Base-by-base conservation (phyloP, 2,329 filamentous ascomycete genomes). In the Penicillium digitatum region DNA sequence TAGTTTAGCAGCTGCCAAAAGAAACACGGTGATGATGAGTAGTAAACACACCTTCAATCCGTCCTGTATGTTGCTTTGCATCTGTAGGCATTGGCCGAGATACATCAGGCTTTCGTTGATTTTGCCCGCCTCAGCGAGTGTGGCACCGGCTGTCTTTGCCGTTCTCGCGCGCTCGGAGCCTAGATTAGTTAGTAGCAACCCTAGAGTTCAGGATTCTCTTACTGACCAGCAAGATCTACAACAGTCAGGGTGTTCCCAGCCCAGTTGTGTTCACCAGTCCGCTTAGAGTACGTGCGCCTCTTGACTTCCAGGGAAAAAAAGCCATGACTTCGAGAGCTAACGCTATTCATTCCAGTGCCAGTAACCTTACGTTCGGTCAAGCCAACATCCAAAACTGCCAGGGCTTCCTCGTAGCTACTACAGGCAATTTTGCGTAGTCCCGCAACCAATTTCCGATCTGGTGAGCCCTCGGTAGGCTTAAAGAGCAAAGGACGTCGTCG, bases 101-200 rank as follows among this genome's bases (percentile, higher is more conserved):
- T 96, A 97, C 94, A 99, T 99, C 69, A 99, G 78, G 68, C 90
- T 95, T 73, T 96, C 92, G 68, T 99, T 99, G 71, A 99, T 99
- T 76, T 97, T 97, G 50, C 94, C 94, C 34, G 93, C 94, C 76
- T 99, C 94, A 0, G 89, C 93, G 14, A 99, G 82, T 0, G 93
- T 96, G 4, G 90, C 87, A 12, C 94, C 94, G 0, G 91, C 89
- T 0, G 94, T 97, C 79, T 96, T 96, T 26, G 94, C 92, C 60
- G 94, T 91, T 57, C 92, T 83, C 16, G 93, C 93, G 57, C 94
- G 86, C 74, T 99, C 94, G 58, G 94, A 97, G 14, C 82, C 82
- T 81, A 57, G 6, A 37, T 51, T 59, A 27, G 59, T 73, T 48
- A 71, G 60, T 47, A 45, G 22, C 37, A 22, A 34, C 22, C n/a